Percentiles rank a stretch among this genome's conserved stretches.
Evolutionary conservation across 805 yeast species (phyloP).

Genomic region (Starmera pachycereana): DNA sequence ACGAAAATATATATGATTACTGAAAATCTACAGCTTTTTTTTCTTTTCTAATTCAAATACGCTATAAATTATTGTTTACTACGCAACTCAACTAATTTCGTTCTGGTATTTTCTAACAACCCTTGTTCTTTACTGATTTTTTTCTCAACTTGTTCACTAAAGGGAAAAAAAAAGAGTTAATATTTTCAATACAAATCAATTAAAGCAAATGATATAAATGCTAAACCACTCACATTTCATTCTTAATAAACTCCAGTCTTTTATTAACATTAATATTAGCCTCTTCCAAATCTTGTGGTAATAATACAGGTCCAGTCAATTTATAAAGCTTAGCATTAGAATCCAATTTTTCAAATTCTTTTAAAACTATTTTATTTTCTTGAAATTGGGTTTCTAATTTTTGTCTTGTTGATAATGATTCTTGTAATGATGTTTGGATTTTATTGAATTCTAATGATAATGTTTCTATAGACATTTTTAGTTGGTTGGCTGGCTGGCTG

Average conservation of each 20-base stretch:
- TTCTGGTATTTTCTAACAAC: slow-evolving; percentile 50
- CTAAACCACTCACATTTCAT: slow-evolving; percentile 53
- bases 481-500: too few relatives aligned
- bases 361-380: slow-evolving; percentile 82
- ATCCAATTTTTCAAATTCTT: slow-evolving; percentile 59
- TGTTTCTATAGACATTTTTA: slow-evolving; percentile 29
- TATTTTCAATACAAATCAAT: too few relatives aligned
- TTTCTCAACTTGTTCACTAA: slow-evolving; percentile 52
- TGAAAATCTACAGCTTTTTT: too few relatives aligned
- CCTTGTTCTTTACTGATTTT: slow-evolving; percentile 49
- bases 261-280: slow-evolving; percentile 79
- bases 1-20: too few relatives aligned
- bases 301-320: slow-evolving; percentile 81
- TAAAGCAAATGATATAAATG: too few relatives aligned
- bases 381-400: slow-evolving; percentile 88
- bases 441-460: slow-evolving; percentile 34
- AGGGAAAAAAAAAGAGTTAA: not conserved
- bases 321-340: slow-evolving; percentile 76
- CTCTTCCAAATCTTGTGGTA: slow-evolving; percentile 81
- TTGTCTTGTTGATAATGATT: slow-evolving; percentile 63
- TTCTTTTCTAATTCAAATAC: too few relatives aligned
- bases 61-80: slow-evolving; percentile 12
- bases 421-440: slow-evolving; percentile 36
- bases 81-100: slow-evolving; percentile 39
- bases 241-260: slow-evolving; percentile 77